Percentiles rank a stretch among this genome's conserved stretches.
These are phyloP conservation scores for Astrephomene gubernaculifera DNA, from an alignment of 139 green algal genomes.

Conservation along the genomic window DNA sequence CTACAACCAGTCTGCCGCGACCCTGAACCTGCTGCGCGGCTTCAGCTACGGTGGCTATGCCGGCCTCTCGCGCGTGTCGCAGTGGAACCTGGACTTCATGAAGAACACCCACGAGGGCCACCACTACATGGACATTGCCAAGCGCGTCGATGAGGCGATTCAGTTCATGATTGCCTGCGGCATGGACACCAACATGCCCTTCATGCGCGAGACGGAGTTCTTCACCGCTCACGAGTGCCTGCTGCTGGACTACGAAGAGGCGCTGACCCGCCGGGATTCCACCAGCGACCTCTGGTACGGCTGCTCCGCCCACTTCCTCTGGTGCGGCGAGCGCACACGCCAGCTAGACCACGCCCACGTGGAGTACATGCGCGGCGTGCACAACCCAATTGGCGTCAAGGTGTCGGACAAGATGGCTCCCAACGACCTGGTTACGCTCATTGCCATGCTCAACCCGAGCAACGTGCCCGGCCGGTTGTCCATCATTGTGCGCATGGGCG, in stretches of 20 bases:
- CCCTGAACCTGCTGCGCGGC: conserved; percentile 97
- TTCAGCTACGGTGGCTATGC: conserved; percentile 98
- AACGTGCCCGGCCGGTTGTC: conserved; percentile 95
- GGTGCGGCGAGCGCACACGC: conserved; percentile 97
- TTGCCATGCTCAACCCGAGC: conserved; percentile 92
- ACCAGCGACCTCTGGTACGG: conserved; percentile 83
- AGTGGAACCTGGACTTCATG: conserved; percentile 99
- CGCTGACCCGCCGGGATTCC: conserved; percentile 88
- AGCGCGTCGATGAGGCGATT: conserved; percentile 93
- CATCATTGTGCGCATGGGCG: conserved; percentile 98
- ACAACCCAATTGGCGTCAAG: conserved; percentile 95
- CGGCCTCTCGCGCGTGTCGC: conserved; percentile 86
- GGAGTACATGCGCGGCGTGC: conserved; percentile 96
- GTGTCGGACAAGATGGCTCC: conserved; percentile 97
- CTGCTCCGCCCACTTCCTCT: conserved; percentile 98
- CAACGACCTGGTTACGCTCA: conserved; percentile 90
- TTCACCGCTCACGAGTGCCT: conserved; percentile 92
- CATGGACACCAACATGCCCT: conserved; percentile 74
- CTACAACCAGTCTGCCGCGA: conserved; percentile 98
- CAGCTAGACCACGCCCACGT: conserved; percentile 98
- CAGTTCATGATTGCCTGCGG: conserved; percentile 95
- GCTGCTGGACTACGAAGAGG: conserved; percentile 97
- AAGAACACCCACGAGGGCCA: conserved; percentile 84
- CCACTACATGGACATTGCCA: conserved; percentile 92
- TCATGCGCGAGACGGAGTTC: conserved; percentile 98